Evolutionary conservation across 192 early-diverging fungal genomes (phyloP), one percentile per base, ranked within the genome.

Genomic region (Gaertneriomyces sp.): DNA sequence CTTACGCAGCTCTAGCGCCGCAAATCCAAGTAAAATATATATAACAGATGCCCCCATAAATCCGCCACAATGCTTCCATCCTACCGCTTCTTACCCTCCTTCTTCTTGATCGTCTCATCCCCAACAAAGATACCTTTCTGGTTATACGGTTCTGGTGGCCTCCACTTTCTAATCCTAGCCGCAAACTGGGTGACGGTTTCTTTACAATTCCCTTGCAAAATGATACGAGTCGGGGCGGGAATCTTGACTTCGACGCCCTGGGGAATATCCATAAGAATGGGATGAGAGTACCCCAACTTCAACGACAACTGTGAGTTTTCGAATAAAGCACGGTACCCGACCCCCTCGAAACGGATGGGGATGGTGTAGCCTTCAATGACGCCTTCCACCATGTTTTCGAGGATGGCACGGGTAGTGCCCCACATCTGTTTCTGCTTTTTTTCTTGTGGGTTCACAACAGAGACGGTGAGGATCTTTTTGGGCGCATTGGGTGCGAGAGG

Each of bases 41-140:
- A 12, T 49, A 49, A 49, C 47, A 49, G 12, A 49, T 49, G 47
- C 47, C 12, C 1, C 16, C 9, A 47, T n/a, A 33, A 2, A 33
- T 33, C 47, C 12, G 47, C 47, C 2, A 49, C 16, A 49, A 17
- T 49, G 47, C 12, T n/a, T 17, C 47, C 47, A 49, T 1, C 0
- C 59, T 74, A 83, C 54, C 76, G 64, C 84, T 95, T 98, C 85
- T 96, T 98, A 67, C 91, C 90, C 58, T 91, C 91, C 88, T 96
- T 99, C 85, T 97, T 97, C 73, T 89, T 90, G 72, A 99, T 99
- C 6, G 95, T 98, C 80, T 99, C 94, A 69, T 95, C 94, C 40
- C 91, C 89, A 58, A 99, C 88, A 83, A 99, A 99, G 46, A 97
- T 93, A 63, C 97, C 97, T 84, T 99, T 99, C 76, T 95, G 94